Evolutionary conservation across 2,329 filamentous ascomycete genomes (phyloP).

Genomic region (Apiospora koreana): DNA sequence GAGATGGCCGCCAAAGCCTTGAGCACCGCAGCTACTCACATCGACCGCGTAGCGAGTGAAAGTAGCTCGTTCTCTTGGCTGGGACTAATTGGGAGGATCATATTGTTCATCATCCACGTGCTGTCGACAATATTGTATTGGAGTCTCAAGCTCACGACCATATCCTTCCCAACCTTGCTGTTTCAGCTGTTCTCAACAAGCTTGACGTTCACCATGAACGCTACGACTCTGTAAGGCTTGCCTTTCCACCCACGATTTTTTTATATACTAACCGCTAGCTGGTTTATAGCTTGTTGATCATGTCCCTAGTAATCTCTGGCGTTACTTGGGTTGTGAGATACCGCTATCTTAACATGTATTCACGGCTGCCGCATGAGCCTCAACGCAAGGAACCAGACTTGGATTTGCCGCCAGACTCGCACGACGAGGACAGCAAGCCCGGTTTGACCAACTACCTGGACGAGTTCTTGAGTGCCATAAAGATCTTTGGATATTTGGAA

Average conservation of each 20-base stretch:
- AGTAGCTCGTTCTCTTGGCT: slow-evolving; percentile 52
- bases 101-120: slow-evolving; percentile 56
- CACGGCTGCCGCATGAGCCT: slow-evolving; percentile 87
- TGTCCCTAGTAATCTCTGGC: slow-evolving; percentile 76
- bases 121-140: slow-evolving; percentile 69
- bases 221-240: slow-evolving; percentile 78
- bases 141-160: slow-evolving; percentile 80
- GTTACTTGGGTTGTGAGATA: slow-evolving; percentile 94
- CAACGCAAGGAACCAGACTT: slow-evolving; percentile 95
- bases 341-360: slow-evolving; percentile 96
- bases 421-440: slow-evolving; percentile 86
- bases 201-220: slow-evolving; percentile 97
- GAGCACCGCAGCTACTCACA: slow-evolving; percentile 23
- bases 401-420: slow-evolving; percentile 90
- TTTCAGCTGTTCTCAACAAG: slow-evolving; percentile 65
- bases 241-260: background rate
- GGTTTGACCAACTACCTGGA: slow-evolving; percentile 95
- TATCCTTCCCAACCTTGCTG: slow-evolving; percentile 85
- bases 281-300: slow-evolving; percentile 67
- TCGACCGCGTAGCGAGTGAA: slow-evolving; percentile 25
- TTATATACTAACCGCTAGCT: background rate
- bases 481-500: slow-evolving; percentile 97
- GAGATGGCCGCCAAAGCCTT: slow-evolving; percentile 26
- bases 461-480: slow-evolving; percentile 97
- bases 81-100: slow-evolving; percentile 54